These are phyloP conservation scores for Chiua virens DNA, from an alignment of 768 basidiomycete genomes.

Conservation along the genomic window DNA sequence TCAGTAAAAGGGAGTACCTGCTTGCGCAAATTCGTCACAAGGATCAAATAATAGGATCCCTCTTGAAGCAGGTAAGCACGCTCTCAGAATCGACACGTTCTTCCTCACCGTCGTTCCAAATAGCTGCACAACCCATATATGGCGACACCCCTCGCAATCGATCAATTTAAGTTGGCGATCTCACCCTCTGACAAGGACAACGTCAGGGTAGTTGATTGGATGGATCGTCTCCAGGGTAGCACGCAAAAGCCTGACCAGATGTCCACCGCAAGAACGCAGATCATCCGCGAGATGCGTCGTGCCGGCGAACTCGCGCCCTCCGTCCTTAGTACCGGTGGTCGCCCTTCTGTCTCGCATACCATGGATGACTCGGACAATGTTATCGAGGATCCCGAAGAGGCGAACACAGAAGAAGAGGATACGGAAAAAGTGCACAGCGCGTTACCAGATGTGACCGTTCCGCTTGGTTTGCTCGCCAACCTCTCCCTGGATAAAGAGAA, in stretches of 20 bases:
- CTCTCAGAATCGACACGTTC: not conserved
- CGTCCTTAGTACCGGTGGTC: not conserved
- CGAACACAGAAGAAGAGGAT: constrained; percentile 37
- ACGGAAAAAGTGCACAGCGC: constrained; percentile 48
- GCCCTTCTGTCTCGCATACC: not conserved
- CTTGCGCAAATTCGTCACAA: constrained; percentile 86
- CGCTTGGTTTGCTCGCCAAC: constrained; percentile 73
- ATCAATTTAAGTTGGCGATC: constrained; percentile 75
- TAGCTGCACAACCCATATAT: constrained; percentile 73
- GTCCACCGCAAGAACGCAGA: constrained; percentile 26
- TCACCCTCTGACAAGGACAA: constrained; percentile 74
- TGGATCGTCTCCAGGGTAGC: constrained; percentile 66
- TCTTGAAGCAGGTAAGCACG: constrained; percentile 70
- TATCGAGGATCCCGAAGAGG: constrained; percentile 29
- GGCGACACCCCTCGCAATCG: constrained; percentile 77
- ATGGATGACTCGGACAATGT: constrained; percentile 43
- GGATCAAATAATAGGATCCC: constrained; percentile 81
- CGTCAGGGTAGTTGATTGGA: constrained; percentile 68
- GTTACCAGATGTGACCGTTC: constrained; percentile 70
- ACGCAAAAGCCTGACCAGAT: constrained; percentile 50
- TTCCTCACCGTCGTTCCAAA: not conserved
- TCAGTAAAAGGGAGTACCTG: constrained; percentile 83
- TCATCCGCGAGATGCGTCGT: constrained; percentile 33
- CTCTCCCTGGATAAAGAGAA: constrained; percentile 61
- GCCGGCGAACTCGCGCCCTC: constrained; percentile 15